A percentile compares a stretch with the other conserved stretches of the same genome.
Evolutionary conservation across 495 filamentous ascomycete species (phyloP).

Genomic region (Aspergillus carlsbadensis): DNA sequence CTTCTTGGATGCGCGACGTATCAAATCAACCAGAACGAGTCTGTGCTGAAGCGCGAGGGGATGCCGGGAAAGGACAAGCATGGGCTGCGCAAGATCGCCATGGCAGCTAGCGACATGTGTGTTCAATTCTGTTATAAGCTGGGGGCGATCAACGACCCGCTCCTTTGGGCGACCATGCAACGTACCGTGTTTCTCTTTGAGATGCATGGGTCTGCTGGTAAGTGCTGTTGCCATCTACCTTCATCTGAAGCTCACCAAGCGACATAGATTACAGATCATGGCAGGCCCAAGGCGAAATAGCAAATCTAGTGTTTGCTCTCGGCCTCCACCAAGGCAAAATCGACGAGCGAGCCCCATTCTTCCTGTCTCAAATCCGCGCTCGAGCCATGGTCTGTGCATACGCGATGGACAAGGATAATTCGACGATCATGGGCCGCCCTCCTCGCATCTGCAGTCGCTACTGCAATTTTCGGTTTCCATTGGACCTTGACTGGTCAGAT

Average conservation of each 20-base stretch:
- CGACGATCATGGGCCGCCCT: conserved; percentile 52
- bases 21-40: conserved; percentile 10
- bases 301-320: conserved; percentile 41
- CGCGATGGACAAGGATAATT: conserved; percentile 43
- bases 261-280: conserved; percentile 27
- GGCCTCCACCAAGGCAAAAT: conserved; percentile 50
- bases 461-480: conserved; percentile 48
- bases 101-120: conserved; percentile 27
- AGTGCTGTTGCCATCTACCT: not conserved
- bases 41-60: conserved; percentile 7
- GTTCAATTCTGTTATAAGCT: conserved; percentile 29
- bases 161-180: conserved; percentile 22
- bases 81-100: conserved; percentile 11
- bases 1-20: conserved; percentile 20
- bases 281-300: conserved; percentile 28
- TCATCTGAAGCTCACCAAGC: not conserved
- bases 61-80: conserved; percentile 11
- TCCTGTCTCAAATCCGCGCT: conserved; percentile 45
- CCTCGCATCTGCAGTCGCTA: conserved; percentile 51
- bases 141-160: conserved; percentile 28
- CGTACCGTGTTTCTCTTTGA: conserved; percentile 20
- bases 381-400: conserved; percentile 48
- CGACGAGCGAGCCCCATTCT: conserved; percentile 36
- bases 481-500: conserved; percentile 51
- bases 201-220: conserved; percentile 30